These are phyloP conservation scores for Kurtzmaniella quercitrusa DNA, from an alignment of 1,139 yeast species.

Conservation along the genomic window DNA sequence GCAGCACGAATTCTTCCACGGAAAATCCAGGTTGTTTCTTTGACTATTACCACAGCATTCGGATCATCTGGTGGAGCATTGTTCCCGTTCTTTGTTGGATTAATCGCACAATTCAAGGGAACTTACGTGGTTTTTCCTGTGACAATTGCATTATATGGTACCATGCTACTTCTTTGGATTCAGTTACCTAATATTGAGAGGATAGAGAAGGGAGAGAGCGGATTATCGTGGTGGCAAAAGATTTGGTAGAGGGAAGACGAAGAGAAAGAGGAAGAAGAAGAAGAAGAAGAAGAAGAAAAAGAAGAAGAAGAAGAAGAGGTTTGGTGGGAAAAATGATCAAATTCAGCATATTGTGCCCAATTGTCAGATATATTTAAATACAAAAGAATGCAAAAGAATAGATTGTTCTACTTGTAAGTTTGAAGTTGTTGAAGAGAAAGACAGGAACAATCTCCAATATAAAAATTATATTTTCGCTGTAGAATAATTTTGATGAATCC, in stretches of 20 bases:
- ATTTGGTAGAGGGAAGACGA: conserved; percentile 5
- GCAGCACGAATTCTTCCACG: conserved; percentile 47
- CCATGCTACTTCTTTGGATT: conserved; percentile 42
- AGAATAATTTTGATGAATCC: no score
- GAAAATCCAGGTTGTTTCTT: conserved; percentile 48
- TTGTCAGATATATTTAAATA: no score
- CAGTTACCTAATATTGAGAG: conserved; percentile 38
- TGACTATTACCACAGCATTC: conserved; percentile 55
- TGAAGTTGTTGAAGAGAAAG: no score
- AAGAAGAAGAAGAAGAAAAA: no score
- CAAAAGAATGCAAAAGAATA: no score
- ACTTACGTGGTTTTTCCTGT: conserved; percentile 55
- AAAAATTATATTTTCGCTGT: no score
- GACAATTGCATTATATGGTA: conserved; percentile 34
- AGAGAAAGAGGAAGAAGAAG: no score
- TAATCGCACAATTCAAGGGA: conserved; percentile 47
- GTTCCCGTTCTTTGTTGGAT: conserved; percentile 54
- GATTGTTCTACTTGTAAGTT: no score
- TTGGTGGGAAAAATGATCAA: no score
- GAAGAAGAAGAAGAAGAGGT: no score
- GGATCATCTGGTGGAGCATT: conserved; percentile 61
- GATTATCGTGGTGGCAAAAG: conserved; percentile 5
- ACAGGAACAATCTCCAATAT: no score
- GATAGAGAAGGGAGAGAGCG: conserved; percentile 9
- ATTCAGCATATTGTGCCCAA: no score